Conservation (phyloP, 495 filamentous ascomycete species). For the Xylaria longipes region DNA sequence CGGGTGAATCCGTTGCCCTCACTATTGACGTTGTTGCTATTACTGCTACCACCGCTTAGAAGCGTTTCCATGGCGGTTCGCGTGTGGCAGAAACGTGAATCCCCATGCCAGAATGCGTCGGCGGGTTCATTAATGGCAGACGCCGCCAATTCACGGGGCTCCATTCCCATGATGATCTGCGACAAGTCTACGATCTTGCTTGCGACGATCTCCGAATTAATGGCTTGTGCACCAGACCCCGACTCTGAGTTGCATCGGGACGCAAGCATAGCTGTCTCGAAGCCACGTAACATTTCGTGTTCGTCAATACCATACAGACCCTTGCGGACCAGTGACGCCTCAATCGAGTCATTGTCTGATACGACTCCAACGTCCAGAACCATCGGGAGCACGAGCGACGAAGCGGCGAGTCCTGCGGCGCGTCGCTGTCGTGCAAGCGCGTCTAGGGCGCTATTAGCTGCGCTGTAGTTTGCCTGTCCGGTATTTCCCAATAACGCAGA, state of each 20-base stretch:
- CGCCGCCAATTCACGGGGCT: slow-evolving; percentile 31
- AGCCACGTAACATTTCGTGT: slow-evolving; percentile 36
- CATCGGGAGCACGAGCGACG: slow-evolving; percentile 48
- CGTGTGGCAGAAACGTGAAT: slow-evolving; percentile 27
- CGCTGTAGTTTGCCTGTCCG: slow-evolving; percentile 63
- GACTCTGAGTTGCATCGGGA: not conserved
- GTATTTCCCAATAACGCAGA: slow-evolving; percentile 54
- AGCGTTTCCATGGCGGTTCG: slow-evolving; percentile 14
- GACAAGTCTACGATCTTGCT: not conserved
- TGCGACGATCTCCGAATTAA: not conserved
- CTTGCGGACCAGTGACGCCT: slow-evolving; percentile 36
- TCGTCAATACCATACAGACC: slow-evolving; percentile 47
- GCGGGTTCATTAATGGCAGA: slow-evolving; percentile 5
- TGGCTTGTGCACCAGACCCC: too few species aligned
- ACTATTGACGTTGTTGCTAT: not conserved
- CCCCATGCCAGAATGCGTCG: slow-evolving; percentile 31
- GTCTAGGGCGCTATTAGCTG: slow-evolving; percentile 64
- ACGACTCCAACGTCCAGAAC: slow-evolving; percentile 50
- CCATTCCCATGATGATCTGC: slow-evolving; percentile 39
- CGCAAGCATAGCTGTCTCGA: slow-evolving; percentile 41
- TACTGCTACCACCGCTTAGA: not conserved
- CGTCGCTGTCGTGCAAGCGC: slow-evolving; percentile 50
- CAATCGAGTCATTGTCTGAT: slow-evolving; percentile 37
- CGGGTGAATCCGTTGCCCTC: slow-evolving; percentile 4
- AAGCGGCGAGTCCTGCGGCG: slow-evolving; percentile 41